Conservation (phyloP, 345 rosid species). For the Triadica sebifera region DNA sequence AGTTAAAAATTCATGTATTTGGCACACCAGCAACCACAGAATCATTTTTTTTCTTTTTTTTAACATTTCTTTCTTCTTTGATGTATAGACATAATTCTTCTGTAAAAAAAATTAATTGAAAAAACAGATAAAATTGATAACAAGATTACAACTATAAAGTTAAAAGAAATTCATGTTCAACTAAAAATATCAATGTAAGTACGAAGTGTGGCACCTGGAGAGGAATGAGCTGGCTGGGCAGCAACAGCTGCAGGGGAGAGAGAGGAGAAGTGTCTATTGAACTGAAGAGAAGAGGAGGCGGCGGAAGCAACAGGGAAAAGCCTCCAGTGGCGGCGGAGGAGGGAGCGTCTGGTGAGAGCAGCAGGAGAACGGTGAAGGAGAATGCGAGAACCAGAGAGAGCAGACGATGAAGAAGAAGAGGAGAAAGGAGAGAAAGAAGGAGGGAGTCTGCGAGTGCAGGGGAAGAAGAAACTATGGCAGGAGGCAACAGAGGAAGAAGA, state of each 20-base stretch:
- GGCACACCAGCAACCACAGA: too few relatives aligned
- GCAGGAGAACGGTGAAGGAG: constrained; percentile 35
- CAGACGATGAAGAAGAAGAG: constrained; percentile 28
- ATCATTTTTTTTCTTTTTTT: too few relatives aligned
- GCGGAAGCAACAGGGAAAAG: constrained; percentile 21
- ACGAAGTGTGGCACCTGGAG: constrained; percentile 44
- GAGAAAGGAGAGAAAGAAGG: constrained; percentile 31
- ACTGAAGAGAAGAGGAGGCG: constrained; percentile 28
- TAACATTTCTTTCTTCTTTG: too few relatives aligned
- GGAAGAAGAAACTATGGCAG: constrained; percentile 39
- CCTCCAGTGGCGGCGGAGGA: constrained; percentile 36
- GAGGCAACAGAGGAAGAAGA: constrained; percentile 49
- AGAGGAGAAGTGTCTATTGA: constrained; percentile 45
- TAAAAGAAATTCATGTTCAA: background rate
- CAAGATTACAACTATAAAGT: background rate
- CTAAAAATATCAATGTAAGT: too few relatives aligned
- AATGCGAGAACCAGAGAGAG: constrained; percentile 14
- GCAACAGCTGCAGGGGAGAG: constrained; percentile 65
- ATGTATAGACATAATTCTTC: too few relatives aligned
- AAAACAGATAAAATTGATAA: background rate
- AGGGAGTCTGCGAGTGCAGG: constrained; percentile 41
- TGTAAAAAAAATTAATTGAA: too few relatives aligned
- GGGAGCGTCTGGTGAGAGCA: constrained; percentile 39
- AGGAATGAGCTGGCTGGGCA: constrained; percentile 47
- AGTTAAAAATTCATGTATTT: too few relatives aligned